A percentile compares a stretch with the other conserved stretches of the same genome.
These are phyloP conservation scores for Ustilago vetiveriae DNA, from an alignment of 1,284 basidiomycete species.

Conservation along the genomic window DNA sequence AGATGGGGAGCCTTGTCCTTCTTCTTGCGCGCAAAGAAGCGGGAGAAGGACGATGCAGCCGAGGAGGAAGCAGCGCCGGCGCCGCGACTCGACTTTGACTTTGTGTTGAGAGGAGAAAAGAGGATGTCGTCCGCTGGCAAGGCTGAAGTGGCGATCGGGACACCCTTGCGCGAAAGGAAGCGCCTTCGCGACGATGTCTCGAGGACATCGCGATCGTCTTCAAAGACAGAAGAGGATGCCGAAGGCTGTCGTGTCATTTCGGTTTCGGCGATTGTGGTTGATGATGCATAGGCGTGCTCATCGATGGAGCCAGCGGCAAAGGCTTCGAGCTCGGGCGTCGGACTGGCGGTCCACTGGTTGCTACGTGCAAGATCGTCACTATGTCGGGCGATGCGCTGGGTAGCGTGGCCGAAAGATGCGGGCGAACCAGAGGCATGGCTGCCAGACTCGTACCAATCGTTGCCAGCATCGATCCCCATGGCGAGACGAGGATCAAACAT, in stretches of 20 bases:
- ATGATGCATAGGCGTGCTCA: conserved; percentile 10
- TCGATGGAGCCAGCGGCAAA: conserved; percentile 41
- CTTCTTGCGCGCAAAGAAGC: conserved; percentile 56
- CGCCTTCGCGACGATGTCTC: conserved; percentile 25
- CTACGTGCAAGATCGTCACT: conserved; percentile 10
- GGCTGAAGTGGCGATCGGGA: conserved; percentile 11
- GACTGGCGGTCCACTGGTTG: conserved; percentile 35
- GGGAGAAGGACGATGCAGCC: conserved; percentile 31
- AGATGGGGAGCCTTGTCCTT: conserved; percentile 40
- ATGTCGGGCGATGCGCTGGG: conserved; percentile 2
- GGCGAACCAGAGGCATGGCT: conserved; percentile 6
- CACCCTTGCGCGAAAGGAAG: conserved; percentile 37
- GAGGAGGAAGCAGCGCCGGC: conserved; percentile 12
- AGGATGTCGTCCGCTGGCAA: conserved; percentile 25
- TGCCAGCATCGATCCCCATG: conserved; percentile 60
- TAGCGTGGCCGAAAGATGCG: conserved; percentile 29
- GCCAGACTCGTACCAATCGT: conserved; percentile 33
- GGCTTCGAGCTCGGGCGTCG: conserved; percentile 58
- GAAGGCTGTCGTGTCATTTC: conserved; percentile 39
- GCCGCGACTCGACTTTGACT: conserved; percentile 15
- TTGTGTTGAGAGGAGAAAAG: conserved; percentile 26
- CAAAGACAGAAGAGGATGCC: conserved; percentile 44
- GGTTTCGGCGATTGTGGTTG: not conserved
- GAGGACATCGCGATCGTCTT: conserved; percentile 44
- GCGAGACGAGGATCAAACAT: conserved; percentile 60